A percentile compares a stretch with the other conserved stretches of the same genome.
phyloP scores from a whole-genome alignment of 23 red algal species.

The Gracilaria domingensis region DNA sequence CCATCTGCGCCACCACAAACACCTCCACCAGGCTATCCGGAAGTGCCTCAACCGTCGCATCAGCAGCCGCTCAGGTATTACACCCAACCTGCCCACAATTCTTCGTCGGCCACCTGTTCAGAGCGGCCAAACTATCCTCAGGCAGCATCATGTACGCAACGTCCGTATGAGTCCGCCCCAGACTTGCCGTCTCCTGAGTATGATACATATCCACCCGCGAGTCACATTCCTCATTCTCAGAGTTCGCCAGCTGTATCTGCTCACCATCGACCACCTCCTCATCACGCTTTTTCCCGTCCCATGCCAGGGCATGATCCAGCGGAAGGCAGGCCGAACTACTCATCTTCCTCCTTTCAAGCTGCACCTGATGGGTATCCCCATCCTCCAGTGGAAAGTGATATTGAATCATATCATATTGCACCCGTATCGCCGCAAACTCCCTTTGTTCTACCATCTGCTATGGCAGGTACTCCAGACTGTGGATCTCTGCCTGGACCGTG shows the following conservation, averaged over 20 bases:
- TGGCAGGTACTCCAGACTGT: constrained; percentile 1
- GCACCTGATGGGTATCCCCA: neutral
- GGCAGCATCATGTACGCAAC: neutral
- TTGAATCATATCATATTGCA: constrained; percentile 15
- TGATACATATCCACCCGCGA: neutral
- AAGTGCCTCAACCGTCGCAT: neutral
- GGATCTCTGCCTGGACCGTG: neutral
- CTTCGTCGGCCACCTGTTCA: neutral
- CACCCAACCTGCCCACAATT: neutral
- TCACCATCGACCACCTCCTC: neutral
- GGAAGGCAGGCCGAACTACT: too few species aligned
- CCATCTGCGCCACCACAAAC: neutral
- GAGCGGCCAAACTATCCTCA: neutral
- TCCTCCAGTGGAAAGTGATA: neutral
- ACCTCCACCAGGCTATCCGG: neutral
- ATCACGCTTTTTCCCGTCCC: neutral
- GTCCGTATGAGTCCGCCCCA: neutral
- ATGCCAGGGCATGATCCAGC: neutral
- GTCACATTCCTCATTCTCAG: neutral
- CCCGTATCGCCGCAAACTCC: neutral
- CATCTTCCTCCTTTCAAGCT: too few species aligned
- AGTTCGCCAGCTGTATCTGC: neutral
- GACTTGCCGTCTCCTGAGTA: neutral
- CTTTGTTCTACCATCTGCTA: neutral
- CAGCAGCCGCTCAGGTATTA: neutral